Evolutionary conservation across 2,329 filamentous ascomycete genomes (phyloP).

Genomic region (Aspergillus pseudoglaucus): DNA sequence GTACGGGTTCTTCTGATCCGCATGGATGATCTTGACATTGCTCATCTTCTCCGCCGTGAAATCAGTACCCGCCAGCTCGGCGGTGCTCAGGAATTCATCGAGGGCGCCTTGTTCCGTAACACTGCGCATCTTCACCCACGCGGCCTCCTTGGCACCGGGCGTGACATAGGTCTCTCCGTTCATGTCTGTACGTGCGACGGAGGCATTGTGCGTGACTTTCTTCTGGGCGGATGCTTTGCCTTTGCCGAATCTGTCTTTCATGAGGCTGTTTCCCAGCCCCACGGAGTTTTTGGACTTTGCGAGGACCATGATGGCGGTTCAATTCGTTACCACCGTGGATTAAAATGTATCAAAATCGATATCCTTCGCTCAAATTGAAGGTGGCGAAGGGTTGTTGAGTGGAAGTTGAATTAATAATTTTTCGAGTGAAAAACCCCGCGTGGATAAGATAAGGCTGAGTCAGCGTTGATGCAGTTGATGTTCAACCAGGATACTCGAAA

Average conservation of each 20-base stretch:
- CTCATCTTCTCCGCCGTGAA: conserved; percentile 99
- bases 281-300: conserved; percentile 94
- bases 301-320: conserved; percentile 54
- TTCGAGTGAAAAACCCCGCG: conserved; percentile 10
- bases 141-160: conserved; percentile 81
- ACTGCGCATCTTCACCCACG: conserved; percentile 99
- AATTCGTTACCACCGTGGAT: not conserved
- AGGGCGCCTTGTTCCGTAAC: conserved; percentile 94
- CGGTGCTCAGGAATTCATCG: conserved; percentile 93
- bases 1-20: conserved; percentile 92
- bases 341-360: not conserved
- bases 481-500: not conserved
- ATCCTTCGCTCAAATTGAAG: not conserved
- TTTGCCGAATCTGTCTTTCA: conserved; percentile 98
- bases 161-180: conserved; percentile 88
- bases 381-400: conserved; percentile 5
- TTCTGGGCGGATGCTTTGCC: conserved; percentile 80
- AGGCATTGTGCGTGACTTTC: conserved; percentile 55
- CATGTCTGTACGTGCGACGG: conserved; percentile 64
- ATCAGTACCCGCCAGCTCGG: conserved; percentile 94
- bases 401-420: conserved; percentile 11
- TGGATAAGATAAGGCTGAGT: conserved; percentile 23
- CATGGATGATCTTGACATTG: conserved; percentile 97
- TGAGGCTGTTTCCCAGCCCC: conserved; percentile 91
- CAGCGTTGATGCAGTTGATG: conserved; percentile 7